Evolutionary conservation across 2,329 filamentous ascomycete species (phyloP).

Genomic region (Cladosporium sp.): DNA sequence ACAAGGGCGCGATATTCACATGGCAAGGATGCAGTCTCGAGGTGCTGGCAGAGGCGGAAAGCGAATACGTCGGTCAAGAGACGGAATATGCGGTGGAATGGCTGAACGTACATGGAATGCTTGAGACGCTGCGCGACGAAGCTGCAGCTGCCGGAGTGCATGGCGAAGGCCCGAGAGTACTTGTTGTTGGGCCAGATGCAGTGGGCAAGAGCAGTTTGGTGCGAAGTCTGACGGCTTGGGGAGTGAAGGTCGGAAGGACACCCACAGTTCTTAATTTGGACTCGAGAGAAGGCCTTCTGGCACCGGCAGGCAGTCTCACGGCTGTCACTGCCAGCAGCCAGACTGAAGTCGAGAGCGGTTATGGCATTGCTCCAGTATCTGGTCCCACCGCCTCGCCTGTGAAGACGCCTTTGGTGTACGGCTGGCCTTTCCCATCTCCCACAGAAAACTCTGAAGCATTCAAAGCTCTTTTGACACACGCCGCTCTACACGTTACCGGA

Average conservation of each 20-base stretch:
- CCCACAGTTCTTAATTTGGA: constrained; percentile 78
- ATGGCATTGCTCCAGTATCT: constrained; percentile 84
- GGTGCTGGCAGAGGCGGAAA: constrained; percentile 62
- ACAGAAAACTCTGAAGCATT: constrained; percentile 67
- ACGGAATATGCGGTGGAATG: constrained; percentile 70
- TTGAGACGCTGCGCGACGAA: constrained; percentile 64
- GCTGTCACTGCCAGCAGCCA: constrained; percentile 82
- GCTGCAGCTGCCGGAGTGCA: constrained; percentile 32
- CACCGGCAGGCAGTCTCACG: constrained; percentile 66
- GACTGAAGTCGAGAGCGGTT: constrained; percentile 75
- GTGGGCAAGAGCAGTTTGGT: constrained; percentile 58
- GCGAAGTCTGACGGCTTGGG: constrained; percentile 64
- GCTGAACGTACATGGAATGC: constrained; percentile 80
- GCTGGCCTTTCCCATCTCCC: constrained; percentile 68
- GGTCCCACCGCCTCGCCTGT: constrained; percentile 83
- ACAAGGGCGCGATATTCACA: constrained; percentile 82
- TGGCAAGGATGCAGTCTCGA: constrained; percentile 88
- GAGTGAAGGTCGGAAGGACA: constrained; percentile 74
- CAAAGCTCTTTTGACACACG: constrained; percentile 64
- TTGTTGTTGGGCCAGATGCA: constrained; percentile 72
- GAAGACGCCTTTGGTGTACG: constrained; percentile 86
- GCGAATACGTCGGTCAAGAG: constrained; percentile 66
- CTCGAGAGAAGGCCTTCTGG: constrained; percentile 58
- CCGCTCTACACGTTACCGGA: constrained; percentile 72
- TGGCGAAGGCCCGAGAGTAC: constrained; percentile 63